phyloP scores from a whole-genome alignment of 208 protist genomes.

The Lotmaria passim region DNA sequence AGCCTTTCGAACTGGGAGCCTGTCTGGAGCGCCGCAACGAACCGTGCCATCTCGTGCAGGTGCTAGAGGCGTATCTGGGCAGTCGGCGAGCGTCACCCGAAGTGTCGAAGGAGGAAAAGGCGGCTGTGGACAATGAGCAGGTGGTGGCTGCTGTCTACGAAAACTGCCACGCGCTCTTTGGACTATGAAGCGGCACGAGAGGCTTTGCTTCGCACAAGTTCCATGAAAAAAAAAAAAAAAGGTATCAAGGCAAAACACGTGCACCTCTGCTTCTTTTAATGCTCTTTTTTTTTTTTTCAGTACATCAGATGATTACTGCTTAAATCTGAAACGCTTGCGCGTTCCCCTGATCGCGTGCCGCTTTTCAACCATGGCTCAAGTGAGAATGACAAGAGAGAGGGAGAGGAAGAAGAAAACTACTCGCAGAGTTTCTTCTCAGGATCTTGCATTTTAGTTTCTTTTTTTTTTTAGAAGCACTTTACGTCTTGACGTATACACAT shows the following conservation, averaged over 20 bases:
- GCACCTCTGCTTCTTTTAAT: too few species aligned
- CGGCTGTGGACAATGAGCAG: constrained; percentile 36
- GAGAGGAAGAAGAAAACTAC: too few species aligned
- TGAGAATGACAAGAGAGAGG: too few species aligned
- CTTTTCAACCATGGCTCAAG: too few species aligned
- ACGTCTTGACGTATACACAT: too few species aligned
- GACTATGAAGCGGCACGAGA: constrained; percentile 6
- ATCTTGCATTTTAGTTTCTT: too few species aligned
- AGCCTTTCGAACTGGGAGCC: constrained; percentile 58
- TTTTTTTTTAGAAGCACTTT: too few species aligned
- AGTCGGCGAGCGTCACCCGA: constrained; percentile 10
- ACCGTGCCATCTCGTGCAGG: constrained; percentile 86
- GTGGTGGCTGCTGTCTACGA: constrained; percentile 45
- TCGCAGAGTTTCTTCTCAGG: too few species aligned
- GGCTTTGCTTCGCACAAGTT: background rate
- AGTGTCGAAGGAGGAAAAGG: background rate
- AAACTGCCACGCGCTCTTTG: constrained; percentile 57
- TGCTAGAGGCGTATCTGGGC: constrained; percentile 76
- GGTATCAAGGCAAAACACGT: background rate
- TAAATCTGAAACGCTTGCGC: too few species aligned
- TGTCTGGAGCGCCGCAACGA: constrained; percentile 93
- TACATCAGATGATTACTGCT: too few species aligned
- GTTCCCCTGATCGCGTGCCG: too few species aligned
- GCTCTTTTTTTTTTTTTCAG: constrained; percentile 28
- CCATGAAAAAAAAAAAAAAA: background rate